These are phyloP conservation scores for Barnettozyma pratensis DNA, from an alignment of 805 yeast species.

Conservation along the genomic window DNA sequence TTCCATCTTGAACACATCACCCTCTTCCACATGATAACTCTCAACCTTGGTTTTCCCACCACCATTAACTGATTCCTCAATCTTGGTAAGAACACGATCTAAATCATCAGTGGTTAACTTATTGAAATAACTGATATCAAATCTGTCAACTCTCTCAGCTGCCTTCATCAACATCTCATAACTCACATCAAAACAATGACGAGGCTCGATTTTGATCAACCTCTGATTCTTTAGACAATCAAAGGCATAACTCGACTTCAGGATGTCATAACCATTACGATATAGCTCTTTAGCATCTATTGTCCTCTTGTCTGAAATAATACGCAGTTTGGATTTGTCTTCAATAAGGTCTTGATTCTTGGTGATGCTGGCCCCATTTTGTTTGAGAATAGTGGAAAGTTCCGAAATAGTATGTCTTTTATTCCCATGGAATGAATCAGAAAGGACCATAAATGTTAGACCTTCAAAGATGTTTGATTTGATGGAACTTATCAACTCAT, in stretches of 20 bases:
- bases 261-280: constrained; percentile 51
- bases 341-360: constrained; percentile 27
- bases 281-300: constrained; percentile 33
- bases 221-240: constrained; percentile 47
- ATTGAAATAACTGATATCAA: constrained; percentile 56
- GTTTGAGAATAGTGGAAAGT: constrained; percentile 33
- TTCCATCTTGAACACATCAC: constrained; percentile 8
- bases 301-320: constrained; percentile 36
- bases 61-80: background rate
- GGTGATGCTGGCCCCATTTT: constrained; percentile 47
- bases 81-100: background rate
- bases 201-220: constrained; percentile 54
- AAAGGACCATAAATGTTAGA: constrained; percentile 44
- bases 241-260: constrained; percentile 67
- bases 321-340: constrained; percentile 18
- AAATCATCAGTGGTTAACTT: constrained; percentile 13
- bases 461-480: constrained; percentile 37
- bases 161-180: constrained; percentile 25
- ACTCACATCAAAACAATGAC: constrained; percentile 45
- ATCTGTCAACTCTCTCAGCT: constrained; percentile 42
- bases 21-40: constrained; percentile 5
- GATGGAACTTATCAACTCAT: constrained; percentile 17
- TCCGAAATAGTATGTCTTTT: constrained; percentile 29
- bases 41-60: background rate
- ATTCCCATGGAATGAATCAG: constrained; percentile 37